Evolutionary conservation across 2,329 filamentous ascomycete genomes (phyloP).

Genomic region (Colletotrichum liriopes): DNA sequence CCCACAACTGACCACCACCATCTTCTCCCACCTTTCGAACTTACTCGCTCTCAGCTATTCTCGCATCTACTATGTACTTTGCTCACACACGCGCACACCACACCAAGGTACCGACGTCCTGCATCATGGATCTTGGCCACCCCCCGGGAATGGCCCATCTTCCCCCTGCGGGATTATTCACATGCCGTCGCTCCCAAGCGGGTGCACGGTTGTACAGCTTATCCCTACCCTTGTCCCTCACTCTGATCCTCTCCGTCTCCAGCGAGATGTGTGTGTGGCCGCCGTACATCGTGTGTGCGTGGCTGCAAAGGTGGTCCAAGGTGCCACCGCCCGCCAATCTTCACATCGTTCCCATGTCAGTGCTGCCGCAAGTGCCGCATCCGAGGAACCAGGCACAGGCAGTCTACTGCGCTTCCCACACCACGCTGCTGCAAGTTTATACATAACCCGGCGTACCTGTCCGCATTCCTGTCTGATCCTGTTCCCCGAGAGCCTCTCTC

Average conservation of each 20-base stretch:
- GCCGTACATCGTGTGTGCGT: conserved; percentile 20
- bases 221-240: conserved; percentile 28
- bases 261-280: conserved; percentile 12
- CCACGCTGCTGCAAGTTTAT: conserved; percentile 21
- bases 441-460: conserved; percentile 30
- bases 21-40: background rate
- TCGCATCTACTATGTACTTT: background rate
- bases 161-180: conserved; percentile 42
- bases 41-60: conserved; percentile 18
- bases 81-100: conserved; percentile 11
- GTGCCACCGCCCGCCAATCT: conserved; percentile 35
- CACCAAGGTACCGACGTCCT: conserved; percentile 11
- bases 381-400: conserved; percentile 22
- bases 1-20: conserved; percentile 9
- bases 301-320: conserved; percentile 31
- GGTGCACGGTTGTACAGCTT: conserved; percentile 43
- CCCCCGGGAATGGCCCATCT: conserved; percentile 14
- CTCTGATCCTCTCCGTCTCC: conserved; percentile 23
- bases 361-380: conserved; percentile 41
- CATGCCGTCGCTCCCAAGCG: conserved; percentile 34
- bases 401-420: conserved; percentile 11
- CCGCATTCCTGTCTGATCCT: background rate
- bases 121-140: conserved; percentile 25
- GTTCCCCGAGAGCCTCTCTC: conserved; percentile 31
- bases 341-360: conserved; percentile 38